Evolutionary conservation across 2,329 filamentous ascomycete genomes (phyloP).

Genomic region (Fusarium continuum): DNA sequence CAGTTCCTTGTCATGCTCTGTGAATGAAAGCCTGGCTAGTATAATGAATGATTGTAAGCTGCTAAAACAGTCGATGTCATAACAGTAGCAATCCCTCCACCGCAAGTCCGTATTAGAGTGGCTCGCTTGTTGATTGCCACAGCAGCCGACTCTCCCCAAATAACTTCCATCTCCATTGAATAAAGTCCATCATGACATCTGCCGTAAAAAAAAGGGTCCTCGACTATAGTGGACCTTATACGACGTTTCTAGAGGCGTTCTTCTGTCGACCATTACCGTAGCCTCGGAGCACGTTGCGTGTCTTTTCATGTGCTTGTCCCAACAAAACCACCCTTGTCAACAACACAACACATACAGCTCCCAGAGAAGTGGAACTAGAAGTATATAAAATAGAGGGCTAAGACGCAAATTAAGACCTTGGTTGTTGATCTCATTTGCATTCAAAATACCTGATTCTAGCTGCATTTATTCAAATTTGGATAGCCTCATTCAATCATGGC

Average conservation of each 20-base stretch:
- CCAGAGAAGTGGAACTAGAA: constrained; percentile 25
- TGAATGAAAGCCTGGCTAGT: not conserved
- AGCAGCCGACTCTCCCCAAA: not conserved
- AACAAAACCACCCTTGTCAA: constrained; percentile 44
- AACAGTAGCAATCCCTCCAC: constrained; percentile 13
- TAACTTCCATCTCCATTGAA: not conserved
- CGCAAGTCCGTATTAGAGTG: constrained; percentile 19
- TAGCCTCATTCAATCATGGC: constrained; percentile 36
- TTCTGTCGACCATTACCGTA: constrained; percentile 1
- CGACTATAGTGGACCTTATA: constrained; percentile 33
- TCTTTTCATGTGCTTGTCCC: constrained; percentile 46
- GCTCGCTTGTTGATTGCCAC: constrained; percentile 21
- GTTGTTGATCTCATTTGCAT: not conserved
- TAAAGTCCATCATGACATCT: not conserved
- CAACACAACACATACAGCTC: constrained; percentile 33
- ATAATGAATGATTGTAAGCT: constrained; percentile 1
- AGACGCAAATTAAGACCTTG: not conserved
- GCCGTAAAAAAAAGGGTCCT: constrained; percentile 17
- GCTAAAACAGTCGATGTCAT: not conserved
- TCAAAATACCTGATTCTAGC: not conserved
- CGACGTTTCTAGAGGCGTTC: constrained; percentile 20
- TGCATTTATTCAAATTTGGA: not conserved
- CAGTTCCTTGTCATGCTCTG: not conserved
- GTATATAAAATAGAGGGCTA: constrained; percentile 13
- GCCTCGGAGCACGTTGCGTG: constrained; percentile 38